These are phyloP conservation scores for Chrysoporthe puriensis DNA, from an alignment of 2,329 filamentous ascomycete species.

Conservation along the genomic window DNA sequence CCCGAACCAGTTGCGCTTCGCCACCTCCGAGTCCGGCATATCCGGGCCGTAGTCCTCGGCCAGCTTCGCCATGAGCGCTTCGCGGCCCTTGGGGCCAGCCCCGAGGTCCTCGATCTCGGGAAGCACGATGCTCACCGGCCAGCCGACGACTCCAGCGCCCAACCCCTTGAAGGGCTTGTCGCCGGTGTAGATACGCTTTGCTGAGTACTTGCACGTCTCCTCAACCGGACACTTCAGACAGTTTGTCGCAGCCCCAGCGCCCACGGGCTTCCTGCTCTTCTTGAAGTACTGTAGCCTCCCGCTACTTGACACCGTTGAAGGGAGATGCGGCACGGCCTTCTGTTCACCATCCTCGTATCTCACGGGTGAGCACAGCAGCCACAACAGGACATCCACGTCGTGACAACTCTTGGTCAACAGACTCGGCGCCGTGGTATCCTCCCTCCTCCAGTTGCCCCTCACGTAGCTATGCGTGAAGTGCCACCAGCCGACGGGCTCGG, in stretches of 20 bases:
- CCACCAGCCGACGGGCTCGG: slow-evolving; percentile 95
- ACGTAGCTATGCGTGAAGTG: slow-evolving; percentile 93
- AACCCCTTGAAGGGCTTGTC: slow-evolving; percentile 59
- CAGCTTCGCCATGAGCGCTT: slow-evolving; percentile 42
- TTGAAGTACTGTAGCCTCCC: slow-evolving; percentile 81
- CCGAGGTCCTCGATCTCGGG: slow-evolving; percentile 82
- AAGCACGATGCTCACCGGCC: slow-evolving; percentile 88
- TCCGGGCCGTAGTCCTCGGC: slow-evolving; percentile 57
- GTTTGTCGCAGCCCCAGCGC: slow-evolving; percentile 79
- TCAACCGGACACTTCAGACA: slow-evolving; percentile 82
- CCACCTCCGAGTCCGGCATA: slow-evolving; percentile 52
- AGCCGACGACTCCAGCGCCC: slow-evolving; percentile 67
- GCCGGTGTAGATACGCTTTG: slow-evolving; percentile 80
- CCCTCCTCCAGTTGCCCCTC: slow-evolving; percentile 89
- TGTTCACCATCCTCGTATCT: slow-evolving; percentile 45
- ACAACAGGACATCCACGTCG: slow-evolving; percentile 90
- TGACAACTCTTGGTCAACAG: slow-evolving; percentile 95
- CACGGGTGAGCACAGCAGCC: slow-evolving; percentile 80
- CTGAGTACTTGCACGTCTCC: slow-evolving; percentile 79
- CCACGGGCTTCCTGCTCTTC: slow-evolving; percentile 72
- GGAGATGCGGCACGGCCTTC: slow-evolving; percentile 66
- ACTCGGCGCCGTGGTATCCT: slow-evolving; percentile 75
- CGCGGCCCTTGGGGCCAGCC: slow-evolving; percentile 53
- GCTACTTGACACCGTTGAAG: slow-evolving; percentile 72
- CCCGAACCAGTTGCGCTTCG: slow-evolving; percentile 76